Evolutionary conservation across 2,329 filamentous ascomycete genomes (phyloP), one percentile per base, ranked within the genome.

Genomic region (Aspergillus brunneoviolaceus): DNA sequence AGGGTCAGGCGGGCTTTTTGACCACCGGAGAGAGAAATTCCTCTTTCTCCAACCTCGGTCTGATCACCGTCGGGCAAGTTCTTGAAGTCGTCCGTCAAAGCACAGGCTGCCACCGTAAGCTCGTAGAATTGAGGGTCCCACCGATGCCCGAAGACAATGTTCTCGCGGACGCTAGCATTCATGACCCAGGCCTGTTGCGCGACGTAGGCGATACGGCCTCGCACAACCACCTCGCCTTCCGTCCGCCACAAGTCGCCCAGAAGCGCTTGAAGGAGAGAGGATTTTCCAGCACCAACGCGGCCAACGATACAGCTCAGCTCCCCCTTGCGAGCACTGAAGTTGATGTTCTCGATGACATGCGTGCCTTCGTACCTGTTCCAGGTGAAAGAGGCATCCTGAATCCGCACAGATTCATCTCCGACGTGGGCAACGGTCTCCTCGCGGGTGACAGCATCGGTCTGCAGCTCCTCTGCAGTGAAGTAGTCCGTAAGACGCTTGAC

Each of bases 111-210:
- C 54, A 99, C 83, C 0, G 94, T 97, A 70, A 90, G 88, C 58
- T 98, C 91, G 77, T 99, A 99, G 76, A 99, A 99, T 31, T 89
- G 85, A 5, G 93, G 88, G 76, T 99, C 94, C 82, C 90, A 97
- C 51, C 91, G 88, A 77, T 99, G 92, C 1, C 95, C 95, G 71
- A 99, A 99, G 4, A 97, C 83, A 67, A 99, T 96, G 72, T 99
- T 99, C 72, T 99, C 95, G 69, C 92, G 91, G 59, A 99, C 93
- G 31, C 91, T 96, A 9, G 95, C 95, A 72, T 99, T 99, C 88
- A 98, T 94, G 55, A 99, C 90, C 95, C 96, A 99, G 21, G 92
- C 82, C 70, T 91, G 88, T 75, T 99, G 96, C 16, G 92, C 91
- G 60, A 96, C 95, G 74, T 98, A 99, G 1, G 95, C 95, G 47